A percentile compares a stretch with the other conserved stretches of the same genome.
phyloP scores from a whole-genome alignment of 495 filamentous ascomycete species.

The Penicillium arizonense region DNA sequence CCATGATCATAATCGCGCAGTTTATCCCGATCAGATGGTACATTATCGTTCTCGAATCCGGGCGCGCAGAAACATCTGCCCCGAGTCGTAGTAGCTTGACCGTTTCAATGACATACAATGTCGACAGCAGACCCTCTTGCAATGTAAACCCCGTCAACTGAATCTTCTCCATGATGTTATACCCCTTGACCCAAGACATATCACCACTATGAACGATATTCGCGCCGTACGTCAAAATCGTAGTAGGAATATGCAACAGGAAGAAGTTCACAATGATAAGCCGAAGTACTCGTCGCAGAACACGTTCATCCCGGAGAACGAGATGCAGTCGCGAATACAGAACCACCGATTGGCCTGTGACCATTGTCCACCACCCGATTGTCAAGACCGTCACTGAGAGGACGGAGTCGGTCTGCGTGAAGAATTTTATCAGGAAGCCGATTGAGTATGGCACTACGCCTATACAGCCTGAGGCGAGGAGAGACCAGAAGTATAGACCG shows the following conservation, averaged over 20 bases:
- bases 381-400: slow-evolving; percentile 46
- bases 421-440: slow-evolving; percentile 53
- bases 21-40: slow-evolving; percentile 56
- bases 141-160: slow-evolving; percentile 56
- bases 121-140: slow-evolving; percentile 58
- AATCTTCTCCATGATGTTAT: slow-evolving; percentile 55
- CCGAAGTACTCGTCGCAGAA: slow-evolving; percentile 37
- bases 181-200: slow-evolving; percentile 38
- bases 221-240: slow-evolving; percentile 48
- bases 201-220: slow-evolving; percentile 33
- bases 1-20: slow-evolving; percentile 50
- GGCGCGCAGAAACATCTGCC: slow-evolving; percentile 25
- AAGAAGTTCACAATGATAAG: slow-evolving; percentile 48
- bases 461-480: slow-evolving; percentile 43
- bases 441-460: slow-evolving; percentile 50
- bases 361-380: slow-evolving; percentile 54
- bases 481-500: slow-evolving; percentile 55
- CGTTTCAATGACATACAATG: slow-evolving; percentile 56
- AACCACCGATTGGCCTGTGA: slow-evolving; percentile 51
- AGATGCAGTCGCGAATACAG: slow-evolving; percentile 52
- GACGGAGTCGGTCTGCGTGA: slow-evolving; percentile 31
- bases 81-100: slow-evolving; percentile 48
- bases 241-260: slow-evolving; percentile 48
- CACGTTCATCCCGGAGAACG: slow-evolving; percentile 44
- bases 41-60: slow-evolving; percentile 46